Base-by-base conservation (phyloP, 805 yeast species). In the Pichia californica region DNA sequence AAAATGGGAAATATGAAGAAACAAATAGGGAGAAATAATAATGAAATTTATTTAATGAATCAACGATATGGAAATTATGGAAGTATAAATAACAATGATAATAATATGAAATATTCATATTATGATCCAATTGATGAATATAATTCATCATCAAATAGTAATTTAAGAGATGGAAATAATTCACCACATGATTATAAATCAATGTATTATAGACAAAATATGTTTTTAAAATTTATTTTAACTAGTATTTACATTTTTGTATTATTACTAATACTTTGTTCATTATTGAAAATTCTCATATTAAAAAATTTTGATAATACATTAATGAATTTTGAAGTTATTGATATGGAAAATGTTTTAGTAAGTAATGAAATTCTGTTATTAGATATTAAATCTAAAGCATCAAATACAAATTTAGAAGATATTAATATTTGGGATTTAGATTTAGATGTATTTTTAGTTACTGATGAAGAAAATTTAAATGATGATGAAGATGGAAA, bases 101-200 rank as follows among this genome's bases (percentile, higher is more conserved):
- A 42, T 2, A 44, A 43, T 27, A 40, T 31, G 8, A 34, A 29
- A 21, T 28, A 31, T 21, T 21, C 29, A 23, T 37, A 31, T 38
- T 33, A 18, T 37, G 48, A 36, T 34, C 19, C 32, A n/a, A n/a
- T 28, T 13, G 52, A 51, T 13, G 51, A 47, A 28, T 46, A 25
- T 35, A 31, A 35, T 20, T 27, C n/a, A n/a, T 23, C 9, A 23
- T 23, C 25, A 23, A 23, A 23, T 23, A 23, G 9, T 30, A 2
- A 25, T 18, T 20, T 13, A n/a, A 19, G 42, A 34, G 15, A 21
- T 26, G 28, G n/a, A 10, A 26, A 10, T 15, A 32, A 52, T 18
- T 61, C 67, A 2, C 66, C 67, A 0, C 67, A 63, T 46, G 57
- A 63, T 45, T 61, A 59, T 47, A 58, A 56, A 33, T 54, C 63